Evolutionary conservation across 2,329 filamentous ascomycete genomes (phyloP).

Genomic region (Davidsoniella australis): DNA sequence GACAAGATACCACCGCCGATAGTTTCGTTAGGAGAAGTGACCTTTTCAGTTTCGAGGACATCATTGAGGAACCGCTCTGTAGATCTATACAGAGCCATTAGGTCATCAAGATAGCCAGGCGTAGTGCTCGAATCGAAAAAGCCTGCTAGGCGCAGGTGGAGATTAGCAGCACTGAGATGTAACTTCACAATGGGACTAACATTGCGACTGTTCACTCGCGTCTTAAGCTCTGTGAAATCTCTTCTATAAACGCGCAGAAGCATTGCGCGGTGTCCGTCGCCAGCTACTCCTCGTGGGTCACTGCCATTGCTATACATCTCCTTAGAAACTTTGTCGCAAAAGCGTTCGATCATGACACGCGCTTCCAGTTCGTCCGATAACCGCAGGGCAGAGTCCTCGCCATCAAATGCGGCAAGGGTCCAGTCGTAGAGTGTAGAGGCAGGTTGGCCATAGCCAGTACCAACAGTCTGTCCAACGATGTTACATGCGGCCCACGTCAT

Average conservation of each 20-base stretch:
- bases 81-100: conserved; percentile 60
- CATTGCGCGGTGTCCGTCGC: conserved; percentile 49
- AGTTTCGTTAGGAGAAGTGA: conserved; percentile 27
- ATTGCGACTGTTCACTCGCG: conserved; percentile 39
- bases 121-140: conserved; percentile 67
- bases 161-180: conserved; percentile 53
- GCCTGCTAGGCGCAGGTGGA: conserved; percentile 61
- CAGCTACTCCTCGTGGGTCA: conserved; percentile 51
- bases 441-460: conserved; percentile 71
- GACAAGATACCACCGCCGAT: conserved; percentile 38
- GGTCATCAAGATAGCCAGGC: conserved; percentile 53
- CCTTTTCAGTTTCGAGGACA: conserved; percentile 36
- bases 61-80: conserved; percentile 53
- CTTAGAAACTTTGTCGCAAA: conserved; percentile 61
- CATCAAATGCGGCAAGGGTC: conserved; percentile 44
- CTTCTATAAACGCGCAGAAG: conserved; percentile 48
- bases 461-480: conserved; percentile 63
- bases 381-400: conserved; percentile 30
- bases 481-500: conserved; percentile 76
- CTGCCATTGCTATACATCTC: conserved; percentile 65
- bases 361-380: conserved; percentile 47
- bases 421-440: conserved; percentile 63
- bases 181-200: conserved; percentile 43
- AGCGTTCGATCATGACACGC: conserved; percentile 53
- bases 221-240: conserved; percentile 46